phyloP scores from a whole-genome alignment of 2,329 filamentous ascomycete species.

The Penicillium hordei region DNA sequence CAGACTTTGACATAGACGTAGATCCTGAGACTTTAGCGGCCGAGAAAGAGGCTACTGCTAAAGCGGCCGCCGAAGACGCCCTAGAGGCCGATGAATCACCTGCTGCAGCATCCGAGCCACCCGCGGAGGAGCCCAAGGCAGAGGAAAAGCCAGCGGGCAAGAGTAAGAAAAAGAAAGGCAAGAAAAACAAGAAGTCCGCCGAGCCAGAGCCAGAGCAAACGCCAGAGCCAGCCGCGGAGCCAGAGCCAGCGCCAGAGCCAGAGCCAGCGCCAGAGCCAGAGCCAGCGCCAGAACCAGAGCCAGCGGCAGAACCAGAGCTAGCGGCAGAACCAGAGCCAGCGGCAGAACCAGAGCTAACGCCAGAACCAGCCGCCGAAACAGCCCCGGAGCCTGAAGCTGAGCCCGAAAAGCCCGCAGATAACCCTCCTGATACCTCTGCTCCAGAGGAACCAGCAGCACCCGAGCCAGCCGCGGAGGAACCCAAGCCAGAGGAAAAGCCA shows the following conservation, averaged over 20 bases:
- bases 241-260: neutral
- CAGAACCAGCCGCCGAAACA: too few relatives aligned
- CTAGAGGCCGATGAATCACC: slow-evolving; percentile 17
- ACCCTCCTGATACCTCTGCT: neutral
- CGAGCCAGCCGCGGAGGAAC: slow-evolving; percentile 9
- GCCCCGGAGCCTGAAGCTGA: too few relatives aligned
- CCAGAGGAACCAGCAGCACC: slow-evolving; percentile 3
- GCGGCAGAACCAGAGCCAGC: neutral
- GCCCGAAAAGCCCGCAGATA: too few relatives aligned
- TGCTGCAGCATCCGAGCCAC: neutral
- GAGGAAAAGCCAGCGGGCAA: slow-evolving; percentile 5
- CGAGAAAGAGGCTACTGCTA: slow-evolving; percentile 36
- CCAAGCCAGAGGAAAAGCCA: slow-evolving; percentile 1
- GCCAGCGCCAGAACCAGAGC: too few relatives aligned
- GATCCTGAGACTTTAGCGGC: slow-evolving; percentile 34
- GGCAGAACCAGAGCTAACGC: too few relatives aligned
- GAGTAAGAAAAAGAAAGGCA: slow-evolving; percentile 19
- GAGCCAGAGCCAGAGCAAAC: neutral
- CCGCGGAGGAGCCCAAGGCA: slow-evolving; percentile 4
- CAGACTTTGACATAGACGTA: slow-evolving; percentile 33
- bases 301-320: neutral
- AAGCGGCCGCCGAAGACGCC: slow-evolving; percentile 35
- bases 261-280: too few relatives aligned
- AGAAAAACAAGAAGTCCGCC: slow-evolving; percentile 14
- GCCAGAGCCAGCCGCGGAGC: slow-evolving; percentile 13